phyloP scores from a whole-genome alignment of 805 yeast species.

The Lipomyces spencermartinsiae region DNA sequence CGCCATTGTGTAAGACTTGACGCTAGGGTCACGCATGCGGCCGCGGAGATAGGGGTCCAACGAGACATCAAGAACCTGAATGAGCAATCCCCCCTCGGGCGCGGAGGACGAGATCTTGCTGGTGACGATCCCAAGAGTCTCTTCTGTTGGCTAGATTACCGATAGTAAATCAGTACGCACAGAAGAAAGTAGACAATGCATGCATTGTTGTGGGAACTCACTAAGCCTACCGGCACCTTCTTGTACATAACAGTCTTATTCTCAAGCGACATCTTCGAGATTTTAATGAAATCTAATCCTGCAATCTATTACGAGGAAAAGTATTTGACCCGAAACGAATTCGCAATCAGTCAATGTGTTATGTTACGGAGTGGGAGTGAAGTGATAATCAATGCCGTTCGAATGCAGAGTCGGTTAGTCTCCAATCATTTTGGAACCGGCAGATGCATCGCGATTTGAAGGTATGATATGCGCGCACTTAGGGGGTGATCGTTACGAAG shows the following conservation, averaged over 20 bases:
- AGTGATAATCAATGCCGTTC: too few relatives aligned
- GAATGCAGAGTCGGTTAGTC: too few relatives aligned
- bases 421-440: too few relatives aligned
- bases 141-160: constrained; percentile 15
- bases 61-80: constrained; percentile 57
- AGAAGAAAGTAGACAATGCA: neutral
- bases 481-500: too few relatives aligned
- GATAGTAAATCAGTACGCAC: neutral
- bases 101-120: constrained; percentile 13
- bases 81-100: constrained; percentile 50
- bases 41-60: constrained; percentile 69
- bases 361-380: too few relatives aligned
- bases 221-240: neutral
- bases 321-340: too few relatives aligned
- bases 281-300: neutral
- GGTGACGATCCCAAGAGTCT: constrained; percentile 8
- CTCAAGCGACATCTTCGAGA: neutral
- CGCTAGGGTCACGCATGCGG: constrained; percentile 53
- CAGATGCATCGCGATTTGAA: too few relatives aligned
- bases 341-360: too few relatives aligned
- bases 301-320: neutral
- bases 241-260: neutral
- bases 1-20: constrained; percentile 29
- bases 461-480: too few relatives aligned
- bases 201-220: neutral